Evolutionary conservation across 2,329 filamentous ascomycete genomes (phyloP).

Genomic region (Exophiala lecanii-corni): DNA sequence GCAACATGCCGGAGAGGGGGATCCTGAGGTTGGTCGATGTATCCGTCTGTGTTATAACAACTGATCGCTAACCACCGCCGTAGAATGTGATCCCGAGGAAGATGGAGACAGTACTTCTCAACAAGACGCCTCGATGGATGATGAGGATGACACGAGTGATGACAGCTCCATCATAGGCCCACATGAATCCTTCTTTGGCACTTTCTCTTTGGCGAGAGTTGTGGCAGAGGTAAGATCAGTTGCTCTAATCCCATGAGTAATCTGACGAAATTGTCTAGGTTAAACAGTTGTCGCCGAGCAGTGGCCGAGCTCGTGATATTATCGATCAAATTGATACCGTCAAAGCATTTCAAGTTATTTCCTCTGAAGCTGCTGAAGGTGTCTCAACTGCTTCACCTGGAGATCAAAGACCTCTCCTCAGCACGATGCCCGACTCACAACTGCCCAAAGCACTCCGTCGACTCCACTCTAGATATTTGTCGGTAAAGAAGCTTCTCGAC

Average conservation of each 20-base stretch:
- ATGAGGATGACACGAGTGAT: not conserved
- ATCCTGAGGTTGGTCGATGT: conserved; percentile 3
- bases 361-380: not conserved
- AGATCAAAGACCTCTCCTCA: not conserved
- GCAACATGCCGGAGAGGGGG: conserved; percentile 5
- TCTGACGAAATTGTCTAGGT: conserved; percentile 10
- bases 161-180: not conserved
- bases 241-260: too few relatives aligned
- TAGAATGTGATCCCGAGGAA: not conserved
- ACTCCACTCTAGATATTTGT: conserved; percentile 11
- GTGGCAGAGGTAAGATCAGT: conserved; percentile 2
- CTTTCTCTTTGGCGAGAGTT: not conserved
- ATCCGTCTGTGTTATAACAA: conserved; percentile 7
- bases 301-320: conserved; percentile 5
- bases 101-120: not conserved
- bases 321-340: conserved; percentile 11
- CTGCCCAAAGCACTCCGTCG: conserved; percentile 6
- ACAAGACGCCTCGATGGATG: not conserved
- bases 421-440: not conserved
- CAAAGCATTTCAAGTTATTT: conserved; percentile 9
- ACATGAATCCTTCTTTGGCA: not conserved
- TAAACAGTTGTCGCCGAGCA: conserved; percentile 9
- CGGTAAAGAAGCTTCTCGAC: conserved; percentile 10
- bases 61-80: too few relatives aligned
- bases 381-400: not conserved